Base-by-base conservation (phyloP, 441 rosid species). In the Pelargonium citronellum region DNA sequence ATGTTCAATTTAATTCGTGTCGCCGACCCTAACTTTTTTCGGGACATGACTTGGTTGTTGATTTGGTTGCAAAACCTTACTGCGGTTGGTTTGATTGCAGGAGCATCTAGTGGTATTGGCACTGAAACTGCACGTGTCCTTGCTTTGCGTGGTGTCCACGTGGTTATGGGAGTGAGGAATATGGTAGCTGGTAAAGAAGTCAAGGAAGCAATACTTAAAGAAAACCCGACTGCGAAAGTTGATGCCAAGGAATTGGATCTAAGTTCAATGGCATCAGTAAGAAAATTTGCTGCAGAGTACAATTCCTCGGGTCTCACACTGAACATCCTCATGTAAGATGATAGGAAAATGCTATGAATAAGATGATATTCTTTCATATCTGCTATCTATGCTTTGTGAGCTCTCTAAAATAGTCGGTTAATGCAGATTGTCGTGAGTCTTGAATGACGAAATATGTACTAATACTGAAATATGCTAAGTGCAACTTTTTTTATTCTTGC, bases 241-340 rank as follows among this genome's bases (percentile, higher is more conserved):
- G 80, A 79, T 61, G 79, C 75, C 62, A 74, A 79, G 85, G 71
- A 76, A 63, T 20, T 79, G 70, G 80, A 78, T 64, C 79, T 79
- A n/a, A 69, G 74, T 67, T 69, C 75, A 11, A 15, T 77, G 46
- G 74, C 71, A 47, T 74, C 82, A 0, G 74, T 77, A 2, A 51
- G 75, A 30, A 79, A 77, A n/a, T 79, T 82, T 19, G 76, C 78
- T 0, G 47, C 79, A 13, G 76, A 79, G 7, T 79, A 51, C 9
- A 69, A 67, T 22, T 65, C 80, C 44, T 66, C 51, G 1, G 80
- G 64, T 43, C 82, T 72, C 66, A 79, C 79, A 11, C 70, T 79
- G 41, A 77, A 77, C 67, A 60, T 82, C 57, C 81, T 79, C 44
- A 77, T 82, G 83, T 75, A 77, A 74, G 79, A 43, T 11, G 49